phyloP scores from a whole-genome alignment of 345 rosid genomes.

The Passiflora organensis region DNA sequence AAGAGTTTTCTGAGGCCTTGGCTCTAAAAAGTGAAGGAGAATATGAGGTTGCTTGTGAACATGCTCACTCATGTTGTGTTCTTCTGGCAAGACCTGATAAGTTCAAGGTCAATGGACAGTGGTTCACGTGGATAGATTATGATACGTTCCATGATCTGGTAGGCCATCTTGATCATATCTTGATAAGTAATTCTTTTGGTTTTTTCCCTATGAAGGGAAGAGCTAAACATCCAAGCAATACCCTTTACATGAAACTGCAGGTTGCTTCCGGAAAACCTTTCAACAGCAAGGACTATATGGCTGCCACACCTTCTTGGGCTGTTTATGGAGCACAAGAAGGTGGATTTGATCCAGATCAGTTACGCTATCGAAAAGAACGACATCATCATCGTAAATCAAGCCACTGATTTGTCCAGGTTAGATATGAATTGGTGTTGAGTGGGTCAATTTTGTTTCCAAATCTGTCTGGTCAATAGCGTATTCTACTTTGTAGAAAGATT shows the following conservation, averaged over 20 bases:
- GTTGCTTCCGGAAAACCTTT: constrained; percentile 81
- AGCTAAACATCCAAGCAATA: not conserved
- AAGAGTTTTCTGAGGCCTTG: constrained; percentile 81
- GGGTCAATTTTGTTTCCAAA: not conserved
- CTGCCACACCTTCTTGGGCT: constrained; percentile 87
- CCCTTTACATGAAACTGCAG: no score
- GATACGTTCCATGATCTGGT: constrained; percentile 93
- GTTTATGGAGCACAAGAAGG: constrained; percentile 94
- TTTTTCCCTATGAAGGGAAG: not conserved
- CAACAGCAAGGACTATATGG: constrained; percentile 76
- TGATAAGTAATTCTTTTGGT: not conserved
- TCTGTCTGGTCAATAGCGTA: constrained; percentile 2
- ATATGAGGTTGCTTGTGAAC: constrained; percentile 98
- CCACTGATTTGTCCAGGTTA: constrained; percentile 29
- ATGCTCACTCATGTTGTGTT: constrained; percentile 88
- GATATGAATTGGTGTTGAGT: constrained; percentile 3
- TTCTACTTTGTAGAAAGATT: constrained; percentile 7
- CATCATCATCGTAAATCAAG: constrained; percentile 82
- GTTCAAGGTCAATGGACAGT: constrained; percentile 77
- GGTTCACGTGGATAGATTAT: constrained; percentile 99
- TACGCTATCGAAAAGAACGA: constrained; percentile 73
- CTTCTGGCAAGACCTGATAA: constrained; percentile 81
- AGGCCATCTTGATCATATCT: constrained; percentile 12
- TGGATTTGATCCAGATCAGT: constrained; percentile 87
- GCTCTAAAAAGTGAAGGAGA: constrained; percentile 65